Percentiles rank a stretch among this genome's conserved stretches.
Conservation (phyloP, 2,329 filamentous ascomycete species). For the Domatiomyces catenatus region DNA sequence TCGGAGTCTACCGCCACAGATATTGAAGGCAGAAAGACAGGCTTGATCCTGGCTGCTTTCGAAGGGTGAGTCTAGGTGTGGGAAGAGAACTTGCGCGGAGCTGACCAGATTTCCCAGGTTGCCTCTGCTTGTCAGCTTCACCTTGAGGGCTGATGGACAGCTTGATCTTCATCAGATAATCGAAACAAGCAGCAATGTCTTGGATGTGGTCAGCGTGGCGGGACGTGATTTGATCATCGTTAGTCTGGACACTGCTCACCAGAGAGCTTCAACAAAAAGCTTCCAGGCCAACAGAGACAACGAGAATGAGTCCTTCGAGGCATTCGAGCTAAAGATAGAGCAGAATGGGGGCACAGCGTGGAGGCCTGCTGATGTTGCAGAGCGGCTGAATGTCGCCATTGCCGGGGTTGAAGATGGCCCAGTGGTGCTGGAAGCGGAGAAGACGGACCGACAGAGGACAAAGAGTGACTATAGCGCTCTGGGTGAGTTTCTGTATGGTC, state of each 20-base stretch:
- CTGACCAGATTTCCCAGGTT: slow-evolving; percentile 37
- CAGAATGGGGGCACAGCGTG: not conserved
- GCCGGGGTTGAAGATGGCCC: not conserved
- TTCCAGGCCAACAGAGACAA: slow-evolving; percentile 2
- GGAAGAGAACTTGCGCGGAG: not conserved
- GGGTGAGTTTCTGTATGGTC: slow-evolving; percentile 22
- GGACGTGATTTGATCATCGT: slow-evolving; percentile 24
- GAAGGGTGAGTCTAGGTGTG: slow-evolving; percentile 38
- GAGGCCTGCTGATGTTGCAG: not conserved
- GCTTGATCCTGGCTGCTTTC: slow-evolving; percentile 32
- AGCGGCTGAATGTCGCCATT: not conserved
- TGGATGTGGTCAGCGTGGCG: slow-evolving; percentile 33
- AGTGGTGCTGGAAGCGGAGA: not conserved
- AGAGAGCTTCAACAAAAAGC: slow-evolving; percentile 33
- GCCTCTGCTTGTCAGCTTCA: slow-evolving; percentile 54
- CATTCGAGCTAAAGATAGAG: not conserved
- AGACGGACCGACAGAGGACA: not conserved
- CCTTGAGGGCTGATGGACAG: slow-evolving; percentile 34
- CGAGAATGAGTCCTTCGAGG: not conserved
- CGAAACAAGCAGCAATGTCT: slow-evolving; percentile 47
- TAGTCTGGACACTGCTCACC: slow-evolving; percentile 38
- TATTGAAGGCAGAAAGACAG: not conserved
- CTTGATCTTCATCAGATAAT: slow-evolving; percentile 39
- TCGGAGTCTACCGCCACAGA: not conserved
- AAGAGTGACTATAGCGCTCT: slow-evolving; percentile 10